phyloP scores from a whole-genome alignment of 352 stramenopile genomes.

The Pythium sukuiense region DNA sequence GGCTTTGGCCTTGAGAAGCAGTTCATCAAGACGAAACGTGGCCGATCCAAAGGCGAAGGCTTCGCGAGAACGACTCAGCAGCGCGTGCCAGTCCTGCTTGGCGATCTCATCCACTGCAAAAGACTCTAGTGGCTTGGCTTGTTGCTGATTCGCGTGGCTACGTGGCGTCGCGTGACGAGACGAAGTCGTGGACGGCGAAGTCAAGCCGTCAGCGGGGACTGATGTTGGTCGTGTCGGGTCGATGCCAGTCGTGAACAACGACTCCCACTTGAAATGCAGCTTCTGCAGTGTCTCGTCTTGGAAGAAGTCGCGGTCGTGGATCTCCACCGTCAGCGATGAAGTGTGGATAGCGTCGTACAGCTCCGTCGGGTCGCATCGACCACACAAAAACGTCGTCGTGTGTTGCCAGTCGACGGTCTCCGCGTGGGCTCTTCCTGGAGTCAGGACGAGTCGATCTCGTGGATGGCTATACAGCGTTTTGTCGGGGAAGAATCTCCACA shows the following conservation, averaged over 20 bases:
- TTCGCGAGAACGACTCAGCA: conserved; percentile 43
- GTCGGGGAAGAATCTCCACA: conserved; percentile 54
- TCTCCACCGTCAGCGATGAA: conserved; percentile 41
- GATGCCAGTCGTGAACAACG: conserved; percentile 39
- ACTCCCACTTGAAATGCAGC: conserved; percentile 65
- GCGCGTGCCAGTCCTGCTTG: conserved; percentile 44
- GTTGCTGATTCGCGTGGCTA: not conserved
- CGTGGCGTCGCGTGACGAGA: conserved; percentile 26
- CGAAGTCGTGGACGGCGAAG: not conserved
- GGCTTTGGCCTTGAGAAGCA: conserved; percentile 41
- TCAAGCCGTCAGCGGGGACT: not conserved
- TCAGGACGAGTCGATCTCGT: conserved; percentile 15
- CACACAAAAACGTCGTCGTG: conserved; percentile 55
- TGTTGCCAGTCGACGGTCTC: conserved; percentile 41
- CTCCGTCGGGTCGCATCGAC: conserved; percentile 36
- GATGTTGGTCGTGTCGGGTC: conserved; percentile 14
- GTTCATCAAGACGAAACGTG: conserved; percentile 58
- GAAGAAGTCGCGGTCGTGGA: conserved; percentile 71
- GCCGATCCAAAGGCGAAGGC: conserved; percentile 56
- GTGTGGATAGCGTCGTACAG: conserved; percentile 56
- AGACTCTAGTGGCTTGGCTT: conserved; percentile 42
- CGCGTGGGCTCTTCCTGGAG: conserved; percentile 4
- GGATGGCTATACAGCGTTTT: conserved; percentile 22
- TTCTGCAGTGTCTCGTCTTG: conserved; percentile 35
- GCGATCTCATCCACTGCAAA: conserved; percentile 62